Conservation (phyloP, 2,329 filamentous ascomycete species). For the Penicillium corylophilum region DNA sequence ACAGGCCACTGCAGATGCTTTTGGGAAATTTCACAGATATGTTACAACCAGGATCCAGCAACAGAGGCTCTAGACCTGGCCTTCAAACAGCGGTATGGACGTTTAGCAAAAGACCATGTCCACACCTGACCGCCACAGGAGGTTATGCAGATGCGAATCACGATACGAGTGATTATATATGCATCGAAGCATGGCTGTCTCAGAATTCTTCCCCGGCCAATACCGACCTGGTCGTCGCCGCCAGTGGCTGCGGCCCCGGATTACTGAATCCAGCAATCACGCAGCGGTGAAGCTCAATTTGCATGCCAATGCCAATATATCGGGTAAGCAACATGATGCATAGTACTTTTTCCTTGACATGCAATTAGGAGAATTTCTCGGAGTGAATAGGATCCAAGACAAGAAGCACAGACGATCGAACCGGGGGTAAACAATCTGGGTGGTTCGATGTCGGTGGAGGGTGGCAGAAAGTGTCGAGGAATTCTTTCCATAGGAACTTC, state of each 20-base stretch:
- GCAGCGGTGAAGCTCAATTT: slow-evolving; percentile 21
- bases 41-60: neutral
- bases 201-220: slow-evolving; percentile 1
- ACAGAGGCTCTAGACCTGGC: neutral
- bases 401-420: neutral
- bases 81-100: slow-evolving; percentile 5
- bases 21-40: neutral
- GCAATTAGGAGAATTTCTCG: neutral
- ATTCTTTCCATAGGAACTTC: slow-evolving; percentile 22
- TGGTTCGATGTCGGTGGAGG: neutral
- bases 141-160: slow-evolving; percentile 7
- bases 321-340: slow-evolving; percentile 3
- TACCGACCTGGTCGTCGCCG: neutral
- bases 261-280: neutral
- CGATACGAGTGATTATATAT: slow-evolving; percentile 1
- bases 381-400: neutral
- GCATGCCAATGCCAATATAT: neutral
- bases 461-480: slow-evolving; percentile 23
- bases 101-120: neutral
- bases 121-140: slow-evolving; percentile 6
- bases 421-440: neutral
- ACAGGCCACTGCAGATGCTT: slow-evolving; percentile 7
- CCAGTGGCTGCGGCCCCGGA: neutral
- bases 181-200: slow-evolving; percentile 6
- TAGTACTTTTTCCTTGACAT: neutral